These are phyloP conservation scores for Aspergillus affinis DNA, from an alignment of 495 filamentous ascomycete genomes.

Conservation along the genomic window DNA sequence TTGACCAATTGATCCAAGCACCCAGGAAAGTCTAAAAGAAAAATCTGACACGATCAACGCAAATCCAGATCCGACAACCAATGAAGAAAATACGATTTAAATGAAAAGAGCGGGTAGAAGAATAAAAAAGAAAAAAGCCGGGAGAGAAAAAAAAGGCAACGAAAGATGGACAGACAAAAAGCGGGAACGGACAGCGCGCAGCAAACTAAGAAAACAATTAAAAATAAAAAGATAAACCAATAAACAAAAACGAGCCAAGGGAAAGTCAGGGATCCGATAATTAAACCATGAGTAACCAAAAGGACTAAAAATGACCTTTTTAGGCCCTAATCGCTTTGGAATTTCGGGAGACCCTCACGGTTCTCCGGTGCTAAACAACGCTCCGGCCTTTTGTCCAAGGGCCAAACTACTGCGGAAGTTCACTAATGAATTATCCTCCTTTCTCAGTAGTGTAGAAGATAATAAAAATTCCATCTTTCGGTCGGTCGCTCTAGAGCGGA, in stretches of 20 bases:
- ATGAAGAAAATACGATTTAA: background rate
- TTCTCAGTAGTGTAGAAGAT: background rate
- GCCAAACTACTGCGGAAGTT: background rate
- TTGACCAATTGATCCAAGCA: background rate
- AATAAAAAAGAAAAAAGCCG: background rate
- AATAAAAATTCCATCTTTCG: constrained; percentile 5
- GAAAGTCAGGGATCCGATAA: background rate
- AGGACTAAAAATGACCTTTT: background rate
- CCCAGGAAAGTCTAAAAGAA: background rate
- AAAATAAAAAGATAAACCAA: background rate
- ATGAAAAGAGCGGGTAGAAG: background rate
- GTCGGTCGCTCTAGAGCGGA: constrained; percentile 17
- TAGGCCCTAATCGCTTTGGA: too few relatives aligned
- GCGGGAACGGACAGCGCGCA: too few relatives aligned
- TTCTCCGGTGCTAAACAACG: background rate
- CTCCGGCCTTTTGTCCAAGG: background rate
- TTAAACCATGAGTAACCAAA: background rate
- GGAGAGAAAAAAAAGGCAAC: background rate
- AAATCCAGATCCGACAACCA: background rate
- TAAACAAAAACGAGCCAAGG: background rate
- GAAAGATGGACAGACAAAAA: background rate
- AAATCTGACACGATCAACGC: background rate
- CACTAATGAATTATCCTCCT: background rate
- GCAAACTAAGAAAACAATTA: too few relatives aligned
- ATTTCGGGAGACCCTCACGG: background rate